phyloP scores from a whole-genome alignment of 768 basidiomycete species.

The Lyophyllum shimeji region DNA sequence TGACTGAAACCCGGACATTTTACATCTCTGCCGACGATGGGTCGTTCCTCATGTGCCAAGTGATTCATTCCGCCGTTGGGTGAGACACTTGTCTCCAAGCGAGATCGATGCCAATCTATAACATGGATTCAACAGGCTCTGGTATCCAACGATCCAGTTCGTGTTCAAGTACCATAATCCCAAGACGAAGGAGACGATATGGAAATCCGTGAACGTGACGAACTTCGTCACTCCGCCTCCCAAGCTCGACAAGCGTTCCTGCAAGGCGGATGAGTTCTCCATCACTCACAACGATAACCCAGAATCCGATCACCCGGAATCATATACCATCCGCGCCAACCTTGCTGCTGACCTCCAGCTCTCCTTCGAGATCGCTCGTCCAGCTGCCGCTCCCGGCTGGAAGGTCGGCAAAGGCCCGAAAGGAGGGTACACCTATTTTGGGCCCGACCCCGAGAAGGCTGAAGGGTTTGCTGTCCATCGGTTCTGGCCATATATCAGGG shows the following conservation, averaged over 20 bases:
- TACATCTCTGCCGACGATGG: constrained; percentile 86
- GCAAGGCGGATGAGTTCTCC: constrained; percentile 83
- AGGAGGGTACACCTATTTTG: constrained; percentile 91
- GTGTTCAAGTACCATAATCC: constrained; percentile 88
- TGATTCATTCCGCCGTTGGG: constrained; percentile 25
- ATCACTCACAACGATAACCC: constrained; percentile 62
- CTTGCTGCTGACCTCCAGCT: constrained; percentile 80
- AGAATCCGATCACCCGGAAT: constrained; percentile 65
- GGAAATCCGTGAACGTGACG: constrained; percentile 86
- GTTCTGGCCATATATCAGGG: constrained; percentile 78
- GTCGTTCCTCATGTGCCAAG: constrained; percentile 29
- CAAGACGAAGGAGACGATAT: constrained; percentile 65
- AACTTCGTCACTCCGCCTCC: constrained; percentile 79
- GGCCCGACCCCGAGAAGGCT: constrained; percentile 60
- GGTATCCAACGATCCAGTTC: constrained; percentile 95
- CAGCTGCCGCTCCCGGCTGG: constrained; percentile 76
- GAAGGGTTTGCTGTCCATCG: constrained; percentile 89
- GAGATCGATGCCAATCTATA: constrained; percentile 14
- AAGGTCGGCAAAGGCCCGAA: constrained; percentile 87
- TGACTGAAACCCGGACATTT: constrained; percentile 87
- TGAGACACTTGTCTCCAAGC: constrained; percentile 13
- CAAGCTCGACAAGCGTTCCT: constrained; percentile 80
- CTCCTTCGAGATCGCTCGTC: constrained; percentile 69
- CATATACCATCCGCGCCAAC: constrained; percentile 78
- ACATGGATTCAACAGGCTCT: constrained; percentile 52